Evolutionary conservation across 2,329 filamentous ascomycete species (phyloP).

Genomic region (Talaromyces sp.): DNA sequence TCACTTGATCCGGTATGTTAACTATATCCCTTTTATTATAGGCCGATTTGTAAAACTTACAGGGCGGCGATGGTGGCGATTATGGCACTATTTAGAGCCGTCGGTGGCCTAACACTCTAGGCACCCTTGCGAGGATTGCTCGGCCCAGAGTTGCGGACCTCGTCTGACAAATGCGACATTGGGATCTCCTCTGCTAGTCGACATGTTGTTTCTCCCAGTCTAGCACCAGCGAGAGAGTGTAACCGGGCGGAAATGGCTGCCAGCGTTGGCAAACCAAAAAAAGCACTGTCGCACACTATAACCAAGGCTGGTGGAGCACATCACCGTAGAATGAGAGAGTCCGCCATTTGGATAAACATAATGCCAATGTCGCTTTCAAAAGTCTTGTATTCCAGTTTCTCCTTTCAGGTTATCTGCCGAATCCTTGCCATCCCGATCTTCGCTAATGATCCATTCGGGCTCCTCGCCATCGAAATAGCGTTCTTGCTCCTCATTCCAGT

Average conservation of each 20-base stretch:
- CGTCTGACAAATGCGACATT: not conserved
- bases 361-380: conserved; percentile 39
- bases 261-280: not conserved
- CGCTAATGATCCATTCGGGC: conserved; percentile 58
- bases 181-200: not conserved
- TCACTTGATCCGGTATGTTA: not conserved
- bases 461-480: conserved; percentile 77
- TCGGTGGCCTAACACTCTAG: not conserved
- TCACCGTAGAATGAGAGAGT: not conserved
- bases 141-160: not conserved
- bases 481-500: conserved; percentile 62
- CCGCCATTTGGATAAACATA: not conserved
- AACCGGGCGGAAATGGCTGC: not conserved
- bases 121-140: not conserved
- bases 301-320: not conserved
- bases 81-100: not conserved
- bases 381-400: conserved; percentile 70
- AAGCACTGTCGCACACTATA: not conserved
- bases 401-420: conserved; percentile 37
- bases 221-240: not conserved
- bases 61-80: not conserved
- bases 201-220: not conserved
- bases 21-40: not conserved
- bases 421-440: conserved; percentile 30
- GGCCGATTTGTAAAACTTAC: not conserved